A percentile compares a stretch with the other conserved stretches of the same genome.
Evolutionary conservation across 164 flowering plant genomes (phyloP).

Genomic region (Vitis amurensis): DNA sequence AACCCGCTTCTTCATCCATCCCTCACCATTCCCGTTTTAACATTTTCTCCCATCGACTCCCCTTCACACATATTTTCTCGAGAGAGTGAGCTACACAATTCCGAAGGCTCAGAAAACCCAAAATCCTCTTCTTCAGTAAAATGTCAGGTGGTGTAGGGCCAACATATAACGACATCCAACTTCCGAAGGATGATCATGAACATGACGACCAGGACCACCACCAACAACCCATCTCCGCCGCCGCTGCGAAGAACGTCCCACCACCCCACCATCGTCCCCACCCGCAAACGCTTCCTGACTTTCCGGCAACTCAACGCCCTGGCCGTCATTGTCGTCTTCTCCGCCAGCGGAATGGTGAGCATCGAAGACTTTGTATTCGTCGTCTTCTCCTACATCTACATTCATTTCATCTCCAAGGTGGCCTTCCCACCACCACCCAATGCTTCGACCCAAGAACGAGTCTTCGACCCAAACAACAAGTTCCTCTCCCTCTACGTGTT

Average conservation of each 20-base stretch:
- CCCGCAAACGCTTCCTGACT: conserved; percentile 20
- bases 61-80: background rate
- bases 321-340: conserved; percentile 34
- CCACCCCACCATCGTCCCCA: background rate
- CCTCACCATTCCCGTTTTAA: background rate
- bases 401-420: conserved; percentile 33
- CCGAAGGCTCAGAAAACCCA: no score
- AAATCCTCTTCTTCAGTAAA: no score
- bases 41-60: background rate
- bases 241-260: background rate
- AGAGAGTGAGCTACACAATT: no score
- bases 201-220: conserved; percentile 1
- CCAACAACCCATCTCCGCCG: background rate
- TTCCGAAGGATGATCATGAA: conserved; percentile 34
- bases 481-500: conserved; percentile 39
- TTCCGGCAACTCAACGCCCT: conserved; percentile 47
- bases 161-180: conserved; percentile 36
- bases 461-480: conserved; percentile 33
- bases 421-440: conserved; percentile 30
- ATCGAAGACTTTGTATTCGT: conserved; percentile 34
- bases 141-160: conserved; percentile 73
- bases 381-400: conserved; percentile 34
- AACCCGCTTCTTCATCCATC: background rate
- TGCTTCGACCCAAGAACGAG: background rate
- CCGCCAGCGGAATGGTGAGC: conserved; percentile 47